These are phyloP conservation scores for Spinacia oleracea DNA, from an alignment of 179 eudicot genomes.

Conservation along the genomic window DNA sequence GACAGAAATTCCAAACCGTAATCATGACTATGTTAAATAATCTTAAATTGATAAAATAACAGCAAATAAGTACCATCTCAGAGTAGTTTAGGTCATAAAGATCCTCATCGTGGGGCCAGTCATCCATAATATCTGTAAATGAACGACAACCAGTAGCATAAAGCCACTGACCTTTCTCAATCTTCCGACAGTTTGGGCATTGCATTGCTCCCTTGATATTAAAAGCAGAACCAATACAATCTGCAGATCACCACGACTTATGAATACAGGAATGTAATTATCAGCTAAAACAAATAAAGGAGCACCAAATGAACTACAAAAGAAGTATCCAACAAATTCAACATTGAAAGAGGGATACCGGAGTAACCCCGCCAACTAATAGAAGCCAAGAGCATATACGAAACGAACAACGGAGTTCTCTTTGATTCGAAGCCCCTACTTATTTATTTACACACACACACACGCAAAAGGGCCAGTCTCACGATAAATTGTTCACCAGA, in stretches of 20 bases:
- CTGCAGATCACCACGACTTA: slow-evolving; percentile 41
- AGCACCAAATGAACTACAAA: neutral
- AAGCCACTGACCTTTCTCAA: slow-evolving; percentile 99
- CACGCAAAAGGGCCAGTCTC: neutral
- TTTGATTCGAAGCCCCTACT: neutral
- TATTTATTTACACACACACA: too few relatives aligned
- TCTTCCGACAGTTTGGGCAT: slow-evolving; percentile 97
- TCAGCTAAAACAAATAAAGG: neutral
- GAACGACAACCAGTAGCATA: slow-evolving; percentile 71
- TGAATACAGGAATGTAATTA: neutral
- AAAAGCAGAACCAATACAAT: slow-evolving; percentile 99
- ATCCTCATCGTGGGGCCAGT: slow-evolving; percentile 92
- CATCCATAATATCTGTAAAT: slow-evolving; percentile 70
- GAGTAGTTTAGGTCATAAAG: slow-evolving; percentile 75
- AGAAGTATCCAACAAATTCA: neutral
- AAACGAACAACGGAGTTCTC: neutral
- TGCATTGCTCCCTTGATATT: slow-evolving; percentile 92
- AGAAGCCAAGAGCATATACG: neutral
- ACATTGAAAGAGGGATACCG: neutral
- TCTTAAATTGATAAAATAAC: neutral
- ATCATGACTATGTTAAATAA: neutral
- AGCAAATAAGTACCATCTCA: slow-evolving; percentile 62
- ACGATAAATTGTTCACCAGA: neutral
- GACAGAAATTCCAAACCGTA: neutral
- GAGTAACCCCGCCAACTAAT: neutral